Evolutionary conservation across 129 eudicot genomes (phyloP), one percentile per base, ranked within the genome.

Genomic region (Rutidosis leptorrhynchoides): DNA sequence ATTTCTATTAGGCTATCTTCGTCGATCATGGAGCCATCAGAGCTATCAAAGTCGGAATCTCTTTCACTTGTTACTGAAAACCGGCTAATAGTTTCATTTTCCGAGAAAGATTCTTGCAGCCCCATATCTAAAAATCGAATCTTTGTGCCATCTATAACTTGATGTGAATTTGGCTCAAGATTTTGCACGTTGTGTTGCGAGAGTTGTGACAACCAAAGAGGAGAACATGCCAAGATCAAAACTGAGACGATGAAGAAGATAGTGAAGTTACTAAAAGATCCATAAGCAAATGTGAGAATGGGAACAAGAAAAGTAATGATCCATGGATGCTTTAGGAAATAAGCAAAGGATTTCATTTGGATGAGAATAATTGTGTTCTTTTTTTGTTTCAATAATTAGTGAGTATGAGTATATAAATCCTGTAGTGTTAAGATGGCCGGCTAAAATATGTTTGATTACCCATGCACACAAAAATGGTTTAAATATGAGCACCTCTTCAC

Each of bases 1-100:
- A 90, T 86, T 62, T 90, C 95, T 27, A 90, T 83, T 24, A 90
- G 72, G 61, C 97, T 79, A 45, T 90, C 97, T 59, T 90, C 97
- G 48, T 90, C 97, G 8, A 93, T 85, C 22, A 88, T 85, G 27
- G 88, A 79, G 1, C 73, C 95, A 10, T 83, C 94, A 11, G 89
- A 74, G 59, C 63, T 67, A 14, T 79, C 83, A 6, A 51, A 57
- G 46, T 83, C 86, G 0, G 88, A 83, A 58, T 82, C 85, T 35
- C 80, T 75, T 58, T 85, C 82, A 68, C 83, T 80, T 42, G 85
- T 68, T 9, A 71, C 59, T 62, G 74, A 81, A 30, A 37, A 64
- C 23, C 57, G 73, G 32, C 80, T 76, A 43, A 61, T 17, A 42
- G 74, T 68, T 22, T 81, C 84, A 37, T 62, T 81, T 57, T 77